A percentile compares a stretch with the other conserved stretches of the same genome.
Evolutionary conservation across 768 basidiomycete genomes (phyloP).

Genomic region (Hygrophorus russula): DNA sequence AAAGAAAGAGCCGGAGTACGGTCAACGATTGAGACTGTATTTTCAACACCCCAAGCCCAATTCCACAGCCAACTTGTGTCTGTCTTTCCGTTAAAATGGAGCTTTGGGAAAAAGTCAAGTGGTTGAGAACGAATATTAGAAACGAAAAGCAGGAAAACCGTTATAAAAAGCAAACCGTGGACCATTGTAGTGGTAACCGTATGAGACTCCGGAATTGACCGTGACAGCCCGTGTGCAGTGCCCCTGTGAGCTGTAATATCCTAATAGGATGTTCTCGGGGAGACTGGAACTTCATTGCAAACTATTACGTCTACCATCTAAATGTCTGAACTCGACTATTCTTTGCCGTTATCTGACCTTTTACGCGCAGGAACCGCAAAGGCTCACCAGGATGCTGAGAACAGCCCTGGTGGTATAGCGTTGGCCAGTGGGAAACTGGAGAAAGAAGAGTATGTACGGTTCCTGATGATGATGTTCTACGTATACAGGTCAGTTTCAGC

Average conservation of each 20-base stretch:
- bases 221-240: too few species aligned
- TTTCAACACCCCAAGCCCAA: constrained; percentile 61
- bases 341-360: constrained; percentile 33
- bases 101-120: constrained; percentile 13
- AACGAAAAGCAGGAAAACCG: constrained; percentile 12
- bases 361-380: constrained; percentile 34
- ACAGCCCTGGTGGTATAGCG: constrained; percentile 43
- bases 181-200: constrained; percentile 8
- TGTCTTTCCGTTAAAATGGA: constrained; percentile 26
- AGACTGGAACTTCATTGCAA: not conserved
- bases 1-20: constrained; percentile 61
- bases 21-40: constrained; percentile 68
- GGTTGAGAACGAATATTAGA: constrained; percentile 15
- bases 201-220: too few species aligned
- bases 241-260: too few species aligned
- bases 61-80: constrained; percentile 49
- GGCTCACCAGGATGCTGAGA: constrained; percentile 49
- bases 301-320: not conserved
- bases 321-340: not conserved
- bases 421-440: constrained; percentile 48
- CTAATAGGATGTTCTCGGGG: not conserved
- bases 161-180: constrained; percentile 16
- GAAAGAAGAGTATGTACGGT: constrained; percentile 55
- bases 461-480: constrained; percentile 71
- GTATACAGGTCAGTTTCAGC: constrained; percentile 51